Percentiles rank a stretch among this genome's conserved stretches.
Evolutionary conservation across 2,329 filamentous ascomycete genomes (phyloP).

Genomic region (Colletotrichum gloeosporioides): DNA sequence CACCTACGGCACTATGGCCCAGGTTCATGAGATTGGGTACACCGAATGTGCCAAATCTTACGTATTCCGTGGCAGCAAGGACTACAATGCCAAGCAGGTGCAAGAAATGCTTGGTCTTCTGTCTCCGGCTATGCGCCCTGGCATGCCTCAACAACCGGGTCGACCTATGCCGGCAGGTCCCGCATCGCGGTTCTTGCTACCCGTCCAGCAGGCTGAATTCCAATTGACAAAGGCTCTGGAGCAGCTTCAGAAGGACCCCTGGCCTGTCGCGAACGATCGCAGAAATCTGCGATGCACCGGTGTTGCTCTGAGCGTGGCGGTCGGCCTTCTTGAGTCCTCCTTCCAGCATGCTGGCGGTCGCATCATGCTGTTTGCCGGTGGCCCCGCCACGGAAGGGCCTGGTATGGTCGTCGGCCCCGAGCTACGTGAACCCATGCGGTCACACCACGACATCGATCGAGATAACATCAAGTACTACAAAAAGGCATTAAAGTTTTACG

Average conservation of each 20-base stretch:
- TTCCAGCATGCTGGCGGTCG: conserved; percentile 95
- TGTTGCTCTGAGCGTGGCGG: conserved; percentile 93
- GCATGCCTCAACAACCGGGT: conserved; percentile 75
- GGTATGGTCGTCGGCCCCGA: conserved; percentile 97
- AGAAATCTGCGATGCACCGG: conserved; percentile 91
- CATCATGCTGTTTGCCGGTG: conserved; percentile 97
- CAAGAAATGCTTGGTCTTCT: conserved; percentile 96
- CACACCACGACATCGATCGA: conserved; percentile 97
- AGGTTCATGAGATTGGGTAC: conserved; percentile 98
- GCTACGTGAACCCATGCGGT: conserved; percentile 93
- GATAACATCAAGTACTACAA: conserved; percentile 99
- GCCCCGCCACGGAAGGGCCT: conserved; percentile 92
- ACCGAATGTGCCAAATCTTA: conserved; percentile 98
- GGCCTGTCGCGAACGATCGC: conserved; percentile 94
- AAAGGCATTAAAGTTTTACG: conserved; percentile 96
- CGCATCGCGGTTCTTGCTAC: conserved; percentile 88
- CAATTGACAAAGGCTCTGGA: conserved; percentile 96
- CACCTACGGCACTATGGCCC: conserved; percentile 93
- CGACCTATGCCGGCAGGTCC: conserved; percentile 79
- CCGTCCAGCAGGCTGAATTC: conserved; percentile 95
- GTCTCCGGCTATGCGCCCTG: conserved; percentile 75
- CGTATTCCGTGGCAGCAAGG: conserved; percentile 96
- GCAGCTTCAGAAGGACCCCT: conserved; percentile 94
- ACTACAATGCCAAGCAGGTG: conserved; percentile 98
- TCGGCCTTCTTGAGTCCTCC: conserved; percentile 89